These are phyloP conservation scores for Umbelopsis ramanniana DNA, from an alignment of 192 early-diverging fungal species.

Conservation along the genomic window DNA sequence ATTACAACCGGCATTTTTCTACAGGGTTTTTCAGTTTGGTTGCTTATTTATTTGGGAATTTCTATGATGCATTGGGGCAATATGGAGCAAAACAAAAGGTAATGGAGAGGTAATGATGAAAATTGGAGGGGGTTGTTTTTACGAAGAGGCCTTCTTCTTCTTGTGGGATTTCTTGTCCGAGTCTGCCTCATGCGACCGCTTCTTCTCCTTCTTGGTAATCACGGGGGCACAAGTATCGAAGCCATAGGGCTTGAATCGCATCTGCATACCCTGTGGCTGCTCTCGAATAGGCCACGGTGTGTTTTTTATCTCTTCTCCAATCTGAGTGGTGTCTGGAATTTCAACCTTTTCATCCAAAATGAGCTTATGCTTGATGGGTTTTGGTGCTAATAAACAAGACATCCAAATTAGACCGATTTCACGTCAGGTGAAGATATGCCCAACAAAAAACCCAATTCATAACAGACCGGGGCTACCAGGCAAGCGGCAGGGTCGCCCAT, in stretches of 20 bases:
- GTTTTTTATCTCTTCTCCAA: constrained; percentile 47
- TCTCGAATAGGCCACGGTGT: constrained; percentile 44
- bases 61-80: constrained; percentile 7
- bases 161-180: constrained; percentile 26
- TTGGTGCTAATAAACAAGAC: constrained; percentile 28
- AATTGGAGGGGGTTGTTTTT: neutral
- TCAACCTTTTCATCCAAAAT: constrained; percentile 40
- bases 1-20: neutral
- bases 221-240: constrained; percentile 40
- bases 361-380: constrained; percentile 31
- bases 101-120: neutral
- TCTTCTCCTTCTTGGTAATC: constrained; percentile 13
- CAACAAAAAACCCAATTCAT: no score
- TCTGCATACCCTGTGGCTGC: constrained; percentile 54
- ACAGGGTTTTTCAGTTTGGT: neutral
- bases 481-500: no score
- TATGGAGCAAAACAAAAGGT: neutral
- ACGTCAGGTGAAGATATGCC: neutral
- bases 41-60: neutral
- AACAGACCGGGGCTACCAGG: neutral
- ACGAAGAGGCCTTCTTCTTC: constrained; percentile 47
- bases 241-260: constrained; percentile 53
- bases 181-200: constrained; percentile 6
- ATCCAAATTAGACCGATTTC: neutral
- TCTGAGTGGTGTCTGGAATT: constrained; percentile 33